phyloP scores from a whole-genome alignment of 768 basidiomycete species.

The Rhizopogon vesiculosus region DNA sequence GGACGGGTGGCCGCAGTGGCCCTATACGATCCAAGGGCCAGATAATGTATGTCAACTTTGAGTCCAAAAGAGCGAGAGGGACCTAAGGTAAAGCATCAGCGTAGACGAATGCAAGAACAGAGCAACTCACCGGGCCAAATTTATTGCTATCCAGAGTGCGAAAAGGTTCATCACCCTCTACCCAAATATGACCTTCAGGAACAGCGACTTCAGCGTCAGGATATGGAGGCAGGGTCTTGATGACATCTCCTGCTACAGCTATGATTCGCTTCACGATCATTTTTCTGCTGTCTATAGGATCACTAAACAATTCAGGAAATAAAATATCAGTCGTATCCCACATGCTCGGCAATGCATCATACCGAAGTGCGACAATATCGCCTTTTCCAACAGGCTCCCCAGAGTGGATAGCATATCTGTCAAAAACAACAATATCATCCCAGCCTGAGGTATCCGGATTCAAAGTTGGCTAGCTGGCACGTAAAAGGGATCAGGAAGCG shows the following conservation, averaged over 20 bases:
- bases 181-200: constrained; percentile 66
- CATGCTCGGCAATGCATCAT: constrained; percentile 8
- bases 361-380: constrained; percentile 67
- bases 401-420: constrained; percentile 39
- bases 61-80: constrained; percentile 45
- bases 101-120: background rate
- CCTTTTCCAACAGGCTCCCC: constrained; percentile 40
- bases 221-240: constrained; percentile 68
- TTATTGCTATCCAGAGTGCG: constrained; percentile 67
- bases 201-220: constrained; percentile 48
- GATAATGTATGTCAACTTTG: constrained; percentile 43
- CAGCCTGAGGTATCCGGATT: constrained; percentile 64
- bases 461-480: constrained; percentile 59
- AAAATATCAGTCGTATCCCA: background rate
- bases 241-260: constrained; percentile 56
- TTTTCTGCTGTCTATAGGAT: constrained; percentile 49
- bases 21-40: constrained; percentile 52
- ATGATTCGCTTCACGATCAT: constrained; percentile 64
- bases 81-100: constrained; percentile 16
- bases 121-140: constrained; percentile 57
- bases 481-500: background rate
- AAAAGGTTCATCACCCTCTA: constrained; percentile 72
- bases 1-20: constrained; percentile 18
- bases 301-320: constrained; percentile 33
- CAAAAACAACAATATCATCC: constrained; percentile 62